Percentiles rank a stretch among this genome's conserved stretches.
Conservation (phyloP, 179 eudicot species). For the Pouteria campechiana region DNA sequence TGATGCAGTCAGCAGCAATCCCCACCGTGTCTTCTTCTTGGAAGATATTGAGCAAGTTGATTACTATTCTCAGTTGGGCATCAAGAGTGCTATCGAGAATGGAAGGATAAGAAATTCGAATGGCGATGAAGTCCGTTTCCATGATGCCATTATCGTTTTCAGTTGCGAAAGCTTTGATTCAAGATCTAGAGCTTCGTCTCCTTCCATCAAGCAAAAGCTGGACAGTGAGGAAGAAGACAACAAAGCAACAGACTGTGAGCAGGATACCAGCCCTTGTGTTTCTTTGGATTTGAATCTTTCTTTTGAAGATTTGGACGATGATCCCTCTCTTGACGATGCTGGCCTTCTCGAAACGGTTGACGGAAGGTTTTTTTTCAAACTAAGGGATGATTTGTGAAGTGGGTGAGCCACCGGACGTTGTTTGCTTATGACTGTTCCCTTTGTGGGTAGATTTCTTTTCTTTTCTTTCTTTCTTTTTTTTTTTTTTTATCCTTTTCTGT, state of each 20-base stretch:
- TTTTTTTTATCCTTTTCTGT: too few relatives aligned
- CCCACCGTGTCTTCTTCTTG: constrained; percentile 48
- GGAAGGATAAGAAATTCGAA: constrained; percentile 19
- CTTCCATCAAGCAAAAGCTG: constrained; percentile 16
- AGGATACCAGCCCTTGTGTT: constrained; percentile 6
- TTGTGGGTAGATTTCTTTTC: too few relatives aligned
- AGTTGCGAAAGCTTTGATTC: constrained; percentile 39
- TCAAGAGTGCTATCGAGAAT: constrained; percentile 46
- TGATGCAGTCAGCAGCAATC: constrained; percentile 23
- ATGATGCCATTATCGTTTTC: constrained; percentile 44
- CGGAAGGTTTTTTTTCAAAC: constrained; percentile 31
- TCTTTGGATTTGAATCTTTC: constrained; percentile 26
- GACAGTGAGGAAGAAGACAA: not conserved
- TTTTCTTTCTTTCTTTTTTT: too few relatives aligned
- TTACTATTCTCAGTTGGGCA: constrained; percentile 31
- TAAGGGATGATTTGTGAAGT: too few relatives aligned
- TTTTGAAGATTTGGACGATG: constrained; percentile 10
- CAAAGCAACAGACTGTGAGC: too few relatives aligned
- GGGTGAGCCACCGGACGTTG: too few relatives aligned
- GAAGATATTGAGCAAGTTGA: constrained; percentile 55
- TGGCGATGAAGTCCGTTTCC: constrained; percentile 35
- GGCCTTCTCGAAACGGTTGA: constrained; percentile 43
- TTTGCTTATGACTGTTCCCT: too few relatives aligned
- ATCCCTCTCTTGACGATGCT: constrained; percentile 25
- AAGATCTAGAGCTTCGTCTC: constrained; percentile 42